phyloP scores from a whole-genome alignment of 2,329 filamentous ascomycete genomes.

The Ophidiomyces ophidiicola region DNA sequence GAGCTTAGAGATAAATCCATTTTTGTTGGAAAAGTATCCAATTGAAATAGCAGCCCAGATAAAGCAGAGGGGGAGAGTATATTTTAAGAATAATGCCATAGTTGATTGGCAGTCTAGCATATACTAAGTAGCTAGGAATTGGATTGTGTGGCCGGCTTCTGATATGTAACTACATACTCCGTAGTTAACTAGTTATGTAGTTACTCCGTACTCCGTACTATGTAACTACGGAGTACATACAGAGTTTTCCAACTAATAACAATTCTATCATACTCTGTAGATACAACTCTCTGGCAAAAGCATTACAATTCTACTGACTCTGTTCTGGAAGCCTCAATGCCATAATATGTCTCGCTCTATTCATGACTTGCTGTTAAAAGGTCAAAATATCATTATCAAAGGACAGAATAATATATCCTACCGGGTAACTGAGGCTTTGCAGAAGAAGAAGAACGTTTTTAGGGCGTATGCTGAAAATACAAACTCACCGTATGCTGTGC shows the following conservation, averaged over 20 bases:
- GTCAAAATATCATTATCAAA: constrained; percentile 10
- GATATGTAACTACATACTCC: too few relatives aligned
- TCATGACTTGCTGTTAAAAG: constrained; percentile 8
- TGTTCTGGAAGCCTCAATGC: too few relatives aligned
- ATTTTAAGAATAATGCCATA: background rate
- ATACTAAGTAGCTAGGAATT: too few relatives aligned
- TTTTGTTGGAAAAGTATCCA: constrained; percentile 25
- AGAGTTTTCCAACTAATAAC: too few relatives aligned
- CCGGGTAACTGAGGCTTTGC: constrained; percentile 5
- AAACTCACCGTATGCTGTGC: constrained; percentile 3
- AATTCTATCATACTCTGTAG: too few relatives aligned
- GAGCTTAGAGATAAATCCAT: constrained; percentile 21
- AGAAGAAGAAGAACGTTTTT: constrained; percentile 12
- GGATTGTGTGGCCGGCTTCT: too few relatives aligned
- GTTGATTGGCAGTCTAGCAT: too few relatives aligned
- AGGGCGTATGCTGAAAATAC: background rate
- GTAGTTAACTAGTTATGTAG: too few relatives aligned
- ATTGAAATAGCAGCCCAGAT: constrained; percentile 21
- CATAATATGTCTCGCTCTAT: constrained; percentile 12
- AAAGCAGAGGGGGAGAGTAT: constrained; percentile 22
- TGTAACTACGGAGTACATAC: too few relatives aligned
- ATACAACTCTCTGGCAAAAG: too few relatives aligned
- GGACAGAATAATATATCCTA: constrained; percentile 6
- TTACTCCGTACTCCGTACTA: too few relatives aligned
- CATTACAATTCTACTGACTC: too few relatives aligned